Evolutionary conservation across 2,329 filamentous ascomycete genomes (phyloP).

Genomic region (Passalora sequoiae): DNA sequence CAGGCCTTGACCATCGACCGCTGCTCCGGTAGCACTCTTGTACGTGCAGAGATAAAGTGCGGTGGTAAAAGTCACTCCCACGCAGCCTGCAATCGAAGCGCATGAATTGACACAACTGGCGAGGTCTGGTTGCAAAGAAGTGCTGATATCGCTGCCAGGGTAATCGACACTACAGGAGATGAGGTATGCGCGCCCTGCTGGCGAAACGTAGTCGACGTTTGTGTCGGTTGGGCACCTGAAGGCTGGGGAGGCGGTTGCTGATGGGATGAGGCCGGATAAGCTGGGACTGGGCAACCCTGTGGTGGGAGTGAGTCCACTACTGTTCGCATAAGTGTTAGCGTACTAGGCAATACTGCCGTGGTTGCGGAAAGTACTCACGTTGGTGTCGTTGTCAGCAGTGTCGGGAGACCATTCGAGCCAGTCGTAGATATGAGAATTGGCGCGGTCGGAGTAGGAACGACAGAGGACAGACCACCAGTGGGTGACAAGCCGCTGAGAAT

Average conservation of each 20-base stretch:
- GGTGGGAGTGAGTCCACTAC: not conserved
- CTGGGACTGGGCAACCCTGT: constrained; percentile 2
- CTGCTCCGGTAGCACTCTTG: constrained; percentile 14
- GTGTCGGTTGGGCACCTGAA: constrained; percentile 25
- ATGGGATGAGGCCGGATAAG: constrained; percentile 13
- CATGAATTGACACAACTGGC: constrained; percentile 25
- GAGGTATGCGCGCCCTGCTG: constrained; percentile 21
- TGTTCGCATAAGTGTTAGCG: not conserved
- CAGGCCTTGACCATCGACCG: not conserved
- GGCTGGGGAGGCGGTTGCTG: constrained; percentile 15
- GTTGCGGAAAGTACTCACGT: not conserved
- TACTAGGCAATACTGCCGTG: constrained; percentile 1
- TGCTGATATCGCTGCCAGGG: constrained; percentile 13
- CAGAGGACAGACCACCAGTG: not conserved
- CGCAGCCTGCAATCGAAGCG: constrained; percentile 16
- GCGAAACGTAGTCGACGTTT: constrained; percentile 23
- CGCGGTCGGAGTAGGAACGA: not conserved
- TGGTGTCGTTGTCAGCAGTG: constrained; percentile 2
- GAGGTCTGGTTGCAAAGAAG: constrained; percentile 15
- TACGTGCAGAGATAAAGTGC: constrained; percentile 19
- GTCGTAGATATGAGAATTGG: constrained; percentile 4
- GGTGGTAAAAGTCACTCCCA: constrained; percentile 16
- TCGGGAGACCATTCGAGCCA: constrained; percentile 3
- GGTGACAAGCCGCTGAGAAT: not conserved
- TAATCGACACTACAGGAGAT: constrained; percentile 22